Base-by-base conservation (phyloP, 306 rosid species). In the Clitoria ternatea region DNA sequence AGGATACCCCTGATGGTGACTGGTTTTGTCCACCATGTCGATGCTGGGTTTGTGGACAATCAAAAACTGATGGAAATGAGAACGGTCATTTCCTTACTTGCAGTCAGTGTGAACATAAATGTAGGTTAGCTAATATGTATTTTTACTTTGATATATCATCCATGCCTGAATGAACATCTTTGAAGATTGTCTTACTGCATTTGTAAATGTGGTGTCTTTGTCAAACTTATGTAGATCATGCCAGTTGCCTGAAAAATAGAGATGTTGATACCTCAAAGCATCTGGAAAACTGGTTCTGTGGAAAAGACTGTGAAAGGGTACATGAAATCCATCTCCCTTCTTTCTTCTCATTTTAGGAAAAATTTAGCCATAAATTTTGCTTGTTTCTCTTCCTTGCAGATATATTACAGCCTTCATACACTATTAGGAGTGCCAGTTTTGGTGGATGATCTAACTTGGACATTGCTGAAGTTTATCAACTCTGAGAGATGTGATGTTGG, bases 1-100 rank as follows among this genome's bases (percentile, higher is more conserved):
- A 93, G 97, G 89, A 85, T 35, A 61, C 84, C 72, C 98, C 98
- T 12, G 85, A 78, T n/a, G 97, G 98, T 54, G 90, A 90, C 32
- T 93, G 97, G 97, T 90, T 85, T 84, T 90, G 98, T 43, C 90
- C 94, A 73, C 82, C 96, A 4, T 93, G 98, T 63, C 32, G 86
- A 32, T 93, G 98, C 27, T 85, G 82, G 69, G 72, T 84, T 74
- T 94, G 98, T 77, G 77, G 78, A 55, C 74, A 72, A 74, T 70
- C 69, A 26, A 80, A 84, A 75, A 54, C 74, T 73, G 43, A 78
- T 32, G 73, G 75, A 67, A 39, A n/a, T 47, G 91, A 80, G 61
- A 59, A 74, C 72, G 48, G 47, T 61, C 29, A 29, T 62, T 15
- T 81, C 72, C 77, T 87, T 72, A 75, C 77, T 65, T 94, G 97